Conservation (phyloP, 768 basidiomycete genomes). For the Amanita thiersii region DNA sequence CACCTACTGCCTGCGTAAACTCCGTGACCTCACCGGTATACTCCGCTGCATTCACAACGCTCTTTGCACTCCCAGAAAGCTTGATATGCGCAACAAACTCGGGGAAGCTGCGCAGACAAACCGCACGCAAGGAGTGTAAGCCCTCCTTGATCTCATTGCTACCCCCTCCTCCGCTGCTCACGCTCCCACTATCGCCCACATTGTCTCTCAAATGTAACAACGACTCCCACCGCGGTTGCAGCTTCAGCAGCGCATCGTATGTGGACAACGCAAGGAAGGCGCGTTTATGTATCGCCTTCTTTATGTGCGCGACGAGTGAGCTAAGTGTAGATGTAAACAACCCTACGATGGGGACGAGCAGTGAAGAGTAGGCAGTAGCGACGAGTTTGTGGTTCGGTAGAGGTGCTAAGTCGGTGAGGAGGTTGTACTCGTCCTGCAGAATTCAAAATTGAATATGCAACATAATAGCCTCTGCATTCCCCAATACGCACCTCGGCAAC, state of each 20-base stretch:
- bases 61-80: conserved; percentile 45
- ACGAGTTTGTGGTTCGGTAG: conserved; percentile 43
- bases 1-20: conserved; percentile 44
- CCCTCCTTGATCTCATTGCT: conserved; percentile 70
- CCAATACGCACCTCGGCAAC: conserved; percentile 75
- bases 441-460: background rate
- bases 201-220: conserved; percentile 46
- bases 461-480: conserved; percentile 15
- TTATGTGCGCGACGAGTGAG: conserved; percentile 57
- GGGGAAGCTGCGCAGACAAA: conserved; percentile 77
- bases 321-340: conserved; percentile 61
- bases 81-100: conserved; percentile 79
- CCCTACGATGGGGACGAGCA: conserved; percentile 56
- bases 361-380: conserved; percentile 49
- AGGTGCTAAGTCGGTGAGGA: conserved; percentile 56
- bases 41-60: conserved; percentile 41
- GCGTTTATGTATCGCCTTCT: conserved; percentile 70
- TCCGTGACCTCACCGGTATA: conserved; percentile 50
- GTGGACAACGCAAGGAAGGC: conserved; percentile 73
- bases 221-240: conserved; percentile 62
- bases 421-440: conserved; percentile 58
- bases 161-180: conserved; percentile 30
- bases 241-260: conserved; percentile 48
- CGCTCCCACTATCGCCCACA: conserved; percentile 30
- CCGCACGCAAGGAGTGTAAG: conserved; percentile 49